These are phyloP conservation scores for Pyrus hybrid DNA, from an alignment of 331 rosid species.

Conservation along the genomic window DNA sequence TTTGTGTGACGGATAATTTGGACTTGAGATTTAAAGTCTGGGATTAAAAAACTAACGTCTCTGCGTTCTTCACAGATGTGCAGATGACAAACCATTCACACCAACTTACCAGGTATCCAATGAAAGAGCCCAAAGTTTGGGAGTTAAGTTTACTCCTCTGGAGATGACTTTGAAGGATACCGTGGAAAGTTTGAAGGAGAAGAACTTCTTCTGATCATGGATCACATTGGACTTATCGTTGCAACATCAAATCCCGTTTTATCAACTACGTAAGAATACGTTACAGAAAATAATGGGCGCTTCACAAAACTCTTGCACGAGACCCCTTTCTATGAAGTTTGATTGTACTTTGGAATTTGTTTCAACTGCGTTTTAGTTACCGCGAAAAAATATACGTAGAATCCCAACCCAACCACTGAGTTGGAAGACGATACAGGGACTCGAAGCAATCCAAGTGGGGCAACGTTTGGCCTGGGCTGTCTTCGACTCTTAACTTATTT, in stretches of 20 bases:
- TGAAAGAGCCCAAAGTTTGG: conserved; percentile 13
- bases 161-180: conserved; percentile 18
- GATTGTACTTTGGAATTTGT: background rate
- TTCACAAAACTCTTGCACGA: background rate
- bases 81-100: conserved; percentile 4
- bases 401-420: background rate
- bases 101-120: conserved; percentile 8
- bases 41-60: background rate
- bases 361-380: background rate
- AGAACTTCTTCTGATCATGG: background rate
- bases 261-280: background rate
- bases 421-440: background rate
- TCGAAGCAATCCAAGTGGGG: too few relatives aligned
- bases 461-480: too few relatives aligned
- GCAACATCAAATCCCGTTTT: background rate
- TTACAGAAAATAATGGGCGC: background rate
- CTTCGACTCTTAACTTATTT: too few relatives aligned
- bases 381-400: background rate
- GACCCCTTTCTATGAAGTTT: background rate
- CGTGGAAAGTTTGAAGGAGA: conserved; percentile 21
- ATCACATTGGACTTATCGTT: background rate
- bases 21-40: background rate
- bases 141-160: conserved; percentile 13
- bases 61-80: background rate
- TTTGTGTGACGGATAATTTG: background rate